Evolutionary conservation across 108 stramenopile species (phyloP).

Genomic region (Poteriospumella lacustris): DNA sequence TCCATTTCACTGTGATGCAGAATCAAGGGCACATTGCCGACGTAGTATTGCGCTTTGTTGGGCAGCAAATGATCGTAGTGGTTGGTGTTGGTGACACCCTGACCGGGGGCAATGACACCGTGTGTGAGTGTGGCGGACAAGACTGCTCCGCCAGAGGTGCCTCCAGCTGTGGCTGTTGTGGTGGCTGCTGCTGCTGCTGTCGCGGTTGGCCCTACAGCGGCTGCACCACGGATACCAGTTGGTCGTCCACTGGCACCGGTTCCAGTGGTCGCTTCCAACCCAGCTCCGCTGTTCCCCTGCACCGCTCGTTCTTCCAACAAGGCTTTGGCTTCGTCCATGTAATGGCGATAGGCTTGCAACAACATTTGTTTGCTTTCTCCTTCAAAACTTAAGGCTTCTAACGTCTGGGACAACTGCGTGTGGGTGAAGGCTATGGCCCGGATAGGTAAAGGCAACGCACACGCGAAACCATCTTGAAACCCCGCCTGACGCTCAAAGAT

Average conservation of each 20-base stretch:
- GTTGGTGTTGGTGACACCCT: too few relatives aligned
- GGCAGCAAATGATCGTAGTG: neutral
- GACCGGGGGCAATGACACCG: too few relatives aligned
- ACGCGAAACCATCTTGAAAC: too few relatives aligned
- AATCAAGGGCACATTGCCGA: neutral
- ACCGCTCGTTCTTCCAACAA: neutral
- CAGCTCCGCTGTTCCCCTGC: neutral
- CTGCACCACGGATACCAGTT: neutral
- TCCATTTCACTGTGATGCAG: neutral
- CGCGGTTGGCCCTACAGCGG: neutral
- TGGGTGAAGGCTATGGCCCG: slow-evolving; percentile 24
- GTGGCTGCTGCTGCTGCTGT: neutral
- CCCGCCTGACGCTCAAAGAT: neutral
- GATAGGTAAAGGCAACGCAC: slow-evolving; percentile 17
- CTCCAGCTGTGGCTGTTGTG: neutral
- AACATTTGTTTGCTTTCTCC: neutral
- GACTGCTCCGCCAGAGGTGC: too few relatives aligned
- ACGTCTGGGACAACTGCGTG: neutral
- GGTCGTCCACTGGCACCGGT: too few relatives aligned
- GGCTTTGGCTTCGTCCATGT: neutral
- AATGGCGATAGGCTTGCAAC: neutral
- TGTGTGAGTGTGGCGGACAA: too few relatives aligned
- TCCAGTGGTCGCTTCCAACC: neutral
- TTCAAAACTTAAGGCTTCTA: slow-evolving; percentile 2
- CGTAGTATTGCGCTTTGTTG: neutral